Evolutionary conservation across 805 yeast species (phyloP), one percentile per base, ranked within the genome.

Genomic region (Middelhovenomyces tepae): DNA sequence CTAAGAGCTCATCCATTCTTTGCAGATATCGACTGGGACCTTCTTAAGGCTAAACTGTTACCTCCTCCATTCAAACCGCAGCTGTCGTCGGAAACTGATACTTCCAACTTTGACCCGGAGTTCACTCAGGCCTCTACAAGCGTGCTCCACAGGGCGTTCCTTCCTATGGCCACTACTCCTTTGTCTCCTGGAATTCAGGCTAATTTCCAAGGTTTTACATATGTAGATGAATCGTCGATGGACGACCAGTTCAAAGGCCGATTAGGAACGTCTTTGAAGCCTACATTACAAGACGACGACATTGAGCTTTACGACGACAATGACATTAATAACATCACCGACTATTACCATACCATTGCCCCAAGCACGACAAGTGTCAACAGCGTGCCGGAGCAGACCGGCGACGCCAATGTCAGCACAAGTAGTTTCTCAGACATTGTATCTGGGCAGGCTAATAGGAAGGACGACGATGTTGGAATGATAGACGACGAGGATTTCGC

Each of bases 11-110:
- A 87, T 59, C 80, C 93, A 9, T 87, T 87, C 47, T 86, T 87
- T 59, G 67, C 70, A 36, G 95, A 87, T 50, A 69, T 89, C 42
- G 93, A 87, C 54, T 87, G 97, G 97, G 72, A 71, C 17, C 63
- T 78, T 32, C 64, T 87, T 41, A 69, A 67, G 46, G 69, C 73
- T 43, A 86, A 84, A 60, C 78, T 77, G 47, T 73, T 86, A 8
- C 91, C 94, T 28, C 96, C 97, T 19, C 97, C 96, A 2, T 86
- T 83, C 64, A 83, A 83, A 56, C 97, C 97, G 4, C 94, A 84
- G 55, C 68, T 87, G 42, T 63, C 78, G 8, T 76, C 83, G 27
- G 96, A 87, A 52, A 75, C 87, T 3, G 97, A 87, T 56, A 87
- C 95, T 3, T 81, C 94, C 2, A 87, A 87, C 58, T 87, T 87